Evolutionary conservation across 192 early-diverging fungal species (phyloP).

Genomic region (Phlyctochytrium planicorne): DNA sequence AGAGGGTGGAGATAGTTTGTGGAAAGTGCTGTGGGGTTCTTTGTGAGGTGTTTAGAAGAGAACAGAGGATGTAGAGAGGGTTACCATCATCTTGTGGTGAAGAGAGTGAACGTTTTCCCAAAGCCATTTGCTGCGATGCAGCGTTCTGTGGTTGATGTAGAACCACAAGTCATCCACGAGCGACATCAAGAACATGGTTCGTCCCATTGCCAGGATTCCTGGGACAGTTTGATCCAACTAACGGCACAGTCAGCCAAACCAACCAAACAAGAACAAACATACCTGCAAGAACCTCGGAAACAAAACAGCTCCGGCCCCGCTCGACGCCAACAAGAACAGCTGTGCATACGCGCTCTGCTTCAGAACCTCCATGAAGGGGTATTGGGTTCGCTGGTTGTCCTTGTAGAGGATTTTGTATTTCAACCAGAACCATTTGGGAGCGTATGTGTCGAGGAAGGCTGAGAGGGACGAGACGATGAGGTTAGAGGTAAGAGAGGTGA

Average conservation of each 20-base stretch:
- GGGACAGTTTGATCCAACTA: background rate
- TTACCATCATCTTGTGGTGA: background rate
- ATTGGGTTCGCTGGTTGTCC: background rate
- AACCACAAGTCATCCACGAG: constrained; percentile 1
- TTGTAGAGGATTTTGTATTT: background rate
- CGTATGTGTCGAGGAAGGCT: background rate
- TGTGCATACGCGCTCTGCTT: background rate
- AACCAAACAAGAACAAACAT: background rate
- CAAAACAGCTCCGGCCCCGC: background rate
- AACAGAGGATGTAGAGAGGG: background rate
- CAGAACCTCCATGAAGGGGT: background rate
- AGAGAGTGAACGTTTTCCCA: background rate
- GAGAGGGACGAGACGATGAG: background rate
- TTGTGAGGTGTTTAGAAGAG: background rate
- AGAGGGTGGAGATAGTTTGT: background rate
- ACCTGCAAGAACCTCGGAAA: background rate
- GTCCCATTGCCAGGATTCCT: background rate
- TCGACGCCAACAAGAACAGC: background rate
- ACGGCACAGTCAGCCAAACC: background rate
- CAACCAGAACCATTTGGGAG: background rate
- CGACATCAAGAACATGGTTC: background rate
- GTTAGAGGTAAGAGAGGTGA: background rate
- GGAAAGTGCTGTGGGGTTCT: background rate
- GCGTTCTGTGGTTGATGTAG: background rate
- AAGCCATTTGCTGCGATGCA: background rate